A percentile compares a stretch with the other conserved stretches of the same genome.
phyloP scores from a whole-genome alignment of 768 basidiomycete species.

The Podaxis mareebaensis region DNA sequence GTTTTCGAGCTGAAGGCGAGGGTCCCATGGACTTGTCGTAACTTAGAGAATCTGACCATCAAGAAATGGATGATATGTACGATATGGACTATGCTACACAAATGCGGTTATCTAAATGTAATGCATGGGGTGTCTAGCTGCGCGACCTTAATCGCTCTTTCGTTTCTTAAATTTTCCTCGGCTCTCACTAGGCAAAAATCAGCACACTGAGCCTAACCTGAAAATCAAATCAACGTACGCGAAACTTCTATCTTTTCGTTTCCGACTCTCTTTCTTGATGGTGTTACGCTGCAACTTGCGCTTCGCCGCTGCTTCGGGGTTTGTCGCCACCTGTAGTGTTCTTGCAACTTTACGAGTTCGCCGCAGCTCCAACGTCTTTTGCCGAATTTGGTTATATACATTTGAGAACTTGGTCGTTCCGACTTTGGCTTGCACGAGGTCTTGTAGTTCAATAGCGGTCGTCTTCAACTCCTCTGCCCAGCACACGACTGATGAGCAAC shows the following conservation, averaged over 20 bases:
- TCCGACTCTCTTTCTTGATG: conserved; percentile 84
- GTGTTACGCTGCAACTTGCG: conserved; percentile 70
- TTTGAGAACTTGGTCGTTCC: conserved; percentile 83
- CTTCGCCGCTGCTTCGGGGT: conserved; percentile 78
- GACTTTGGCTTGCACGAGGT: conserved; percentile 84
- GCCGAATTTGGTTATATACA: conserved; percentile 79
- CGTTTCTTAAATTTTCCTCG: conserved; percentile 49
- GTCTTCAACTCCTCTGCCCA: conserved; percentile 77
- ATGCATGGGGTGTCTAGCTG: background rate
- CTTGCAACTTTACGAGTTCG: conserved; percentile 70
- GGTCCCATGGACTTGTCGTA: conserved; percentile 44
- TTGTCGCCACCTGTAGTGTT: conserved; percentile 58
- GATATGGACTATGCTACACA: conserved; percentile 6
- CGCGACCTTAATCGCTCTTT: conserved; percentile 33
- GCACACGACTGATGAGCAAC: background rate
- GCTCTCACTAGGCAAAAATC: conserved; percentile 38
- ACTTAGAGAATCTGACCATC: background rate
- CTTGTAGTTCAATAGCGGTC: conserved; percentile 79
- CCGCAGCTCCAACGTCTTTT: conserved; percentile 63
- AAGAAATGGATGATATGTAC: background rate
- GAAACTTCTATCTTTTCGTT: conserved; percentile 64
- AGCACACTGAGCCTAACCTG: background rate
- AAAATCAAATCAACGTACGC: background rate
- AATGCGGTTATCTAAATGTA: background rate
- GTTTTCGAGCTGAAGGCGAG: conserved; percentile 56